Percentiles rank a stretch among this genome's conserved stretches.
Evolutionary conservation across 2,329 filamentous ascomycete genomes (phyloP).

Genomic region (Fusarium xylarioides): DNA sequence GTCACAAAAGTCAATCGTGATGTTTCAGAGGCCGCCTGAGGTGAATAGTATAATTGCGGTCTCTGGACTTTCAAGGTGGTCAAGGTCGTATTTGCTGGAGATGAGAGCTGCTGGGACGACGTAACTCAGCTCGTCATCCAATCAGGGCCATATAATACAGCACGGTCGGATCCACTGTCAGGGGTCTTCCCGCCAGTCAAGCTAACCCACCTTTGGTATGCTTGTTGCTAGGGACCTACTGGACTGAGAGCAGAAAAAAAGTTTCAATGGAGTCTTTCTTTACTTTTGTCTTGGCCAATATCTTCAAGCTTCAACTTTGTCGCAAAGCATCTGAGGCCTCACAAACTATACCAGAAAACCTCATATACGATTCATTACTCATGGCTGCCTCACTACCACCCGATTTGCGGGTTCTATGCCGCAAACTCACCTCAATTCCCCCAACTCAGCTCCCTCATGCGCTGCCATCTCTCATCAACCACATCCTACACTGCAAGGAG

Average conservation of each 20-base stretch:
- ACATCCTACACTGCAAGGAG: conserved; percentile 65
- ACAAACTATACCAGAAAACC: not conserved
- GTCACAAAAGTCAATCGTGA: not conserved
- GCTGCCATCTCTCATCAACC: conserved; percentile 72
- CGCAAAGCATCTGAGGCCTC: conserved; percentile 24
- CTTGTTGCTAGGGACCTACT: conserved; percentile 23
- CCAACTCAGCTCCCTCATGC: conserved; percentile 78
- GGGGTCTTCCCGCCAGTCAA: conserved; percentile 37
- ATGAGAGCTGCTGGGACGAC: conserved; percentile 37
- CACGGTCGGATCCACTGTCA: conserved; percentile 39
- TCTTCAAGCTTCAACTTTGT: conserved; percentile 1
- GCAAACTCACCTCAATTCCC: conserved; percentile 75
- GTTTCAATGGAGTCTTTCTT: conserved; percentile 21
- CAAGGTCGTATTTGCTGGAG: conserved; percentile 25
- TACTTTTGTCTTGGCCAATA: conserved; percentile 4
- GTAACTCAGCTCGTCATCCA: conserved; percentile 34
- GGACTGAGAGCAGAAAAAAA: conserved; percentile 39
- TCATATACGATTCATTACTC: not conserved
- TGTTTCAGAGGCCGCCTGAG: conserved; percentile 4
- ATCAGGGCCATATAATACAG: conserved; percentile 36
- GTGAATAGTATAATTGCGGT: conserved; percentile 26
- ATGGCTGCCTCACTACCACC: conserved; percentile 56
- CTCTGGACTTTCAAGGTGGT: conserved; percentile 25
- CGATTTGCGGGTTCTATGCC: conserved; percentile 72
- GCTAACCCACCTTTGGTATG: conserved; percentile 28